phyloP scores from a whole-genome alignment of 2,329 filamentous ascomycete genomes.

The Aspergillus nomiae region DNA sequence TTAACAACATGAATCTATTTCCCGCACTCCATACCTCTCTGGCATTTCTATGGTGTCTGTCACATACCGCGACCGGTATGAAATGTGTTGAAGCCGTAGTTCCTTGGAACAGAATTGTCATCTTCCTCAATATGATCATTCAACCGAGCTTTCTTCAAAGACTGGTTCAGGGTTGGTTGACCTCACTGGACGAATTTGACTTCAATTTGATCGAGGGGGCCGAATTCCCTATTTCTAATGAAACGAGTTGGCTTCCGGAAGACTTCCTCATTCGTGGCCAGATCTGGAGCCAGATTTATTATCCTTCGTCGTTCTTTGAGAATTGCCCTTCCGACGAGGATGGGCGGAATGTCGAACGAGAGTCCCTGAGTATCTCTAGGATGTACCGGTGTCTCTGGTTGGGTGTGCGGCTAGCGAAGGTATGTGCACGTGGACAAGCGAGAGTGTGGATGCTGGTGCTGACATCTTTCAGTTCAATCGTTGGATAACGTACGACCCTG shows the following conservation, averaged over 20 bases:
- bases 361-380: slow-evolving; percentile 51
- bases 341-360: slow-evolving; percentile 54
- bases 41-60: slow-evolving; percentile 53
- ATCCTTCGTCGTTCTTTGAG: slow-evolving; percentile 55
- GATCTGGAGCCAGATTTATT: slow-evolving; percentile 53
- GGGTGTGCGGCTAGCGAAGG: slow-evolving; percentile 45
- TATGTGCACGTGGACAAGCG: slow-evolving; percentile 25
- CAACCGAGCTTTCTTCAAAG: slow-evolving; percentile 22
- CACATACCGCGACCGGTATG: slow-evolving; percentile 40
- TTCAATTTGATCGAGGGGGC: slow-evolving; percentile 38
- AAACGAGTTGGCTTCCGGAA: slow-evolving; percentile 56
- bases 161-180: slow-evolving; percentile 1
- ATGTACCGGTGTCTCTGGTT: slow-evolving; percentile 56
- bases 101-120: slow-evolving; percentile 54
- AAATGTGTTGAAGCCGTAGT: slow-evolving; percentile 45
- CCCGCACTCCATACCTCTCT: slow-evolving; percentile 59
- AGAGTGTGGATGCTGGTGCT: slow-evolving; percentile 3
- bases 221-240: slow-evolving; percentile 46
- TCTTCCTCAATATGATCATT: slow-evolving; percentile 57
- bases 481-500: slow-evolving; percentile 42
- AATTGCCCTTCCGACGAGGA: slow-evolving; percentile 55
- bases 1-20: slow-evolving; percentile 54
- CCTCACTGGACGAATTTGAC: slow-evolving; percentile 28
- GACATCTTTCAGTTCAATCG: slow-evolving; percentile 34
- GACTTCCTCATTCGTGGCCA: slow-evolving; percentile 61